Evolutionary conservation across 169 alveolate genomes (phyloP).

Genomic region (Cryptosporidium parvum): DNA sequence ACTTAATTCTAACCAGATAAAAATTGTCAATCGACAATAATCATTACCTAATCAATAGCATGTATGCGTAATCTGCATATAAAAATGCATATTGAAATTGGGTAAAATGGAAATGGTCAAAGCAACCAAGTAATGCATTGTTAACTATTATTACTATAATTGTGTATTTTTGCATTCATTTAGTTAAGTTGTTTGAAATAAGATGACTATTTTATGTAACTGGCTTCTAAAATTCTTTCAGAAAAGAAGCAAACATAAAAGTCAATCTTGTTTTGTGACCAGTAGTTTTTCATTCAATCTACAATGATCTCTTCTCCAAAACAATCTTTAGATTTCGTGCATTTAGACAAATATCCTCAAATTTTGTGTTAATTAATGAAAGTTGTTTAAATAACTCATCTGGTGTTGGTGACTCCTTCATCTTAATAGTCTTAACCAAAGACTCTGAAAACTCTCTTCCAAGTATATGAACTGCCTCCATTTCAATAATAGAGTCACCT

Average conservation of each 20-base stretch:
- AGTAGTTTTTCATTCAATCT: not conserved
- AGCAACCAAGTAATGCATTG: not conserved
- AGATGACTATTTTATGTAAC: too few relatives aligned
- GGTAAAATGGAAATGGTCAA: not conserved
- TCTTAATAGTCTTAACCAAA: slow-evolving; percentile 93
- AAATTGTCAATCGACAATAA: too few relatives aligned
- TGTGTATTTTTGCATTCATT: too few relatives aligned
- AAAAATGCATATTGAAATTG: not conserved
- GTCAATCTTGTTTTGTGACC: not conserved
- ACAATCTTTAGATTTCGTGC: slow-evolving; percentile 91
- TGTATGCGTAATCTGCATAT: not conserved
- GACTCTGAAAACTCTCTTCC: slow-evolving; percentile 91
- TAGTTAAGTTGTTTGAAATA: not conserved
- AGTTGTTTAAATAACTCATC: slow-evolving; percentile 93
- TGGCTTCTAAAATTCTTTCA: not conserved
- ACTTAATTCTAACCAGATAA: not conserved
- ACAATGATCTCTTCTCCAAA: slow-evolving; percentile 84
- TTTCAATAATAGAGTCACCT: slow-evolving; percentile 94
- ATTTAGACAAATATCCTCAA: slow-evolving; percentile 89
- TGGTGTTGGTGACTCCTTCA: slow-evolving; percentile 92
- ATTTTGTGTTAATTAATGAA: slow-evolving; percentile 88
- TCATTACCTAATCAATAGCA: not conserved
- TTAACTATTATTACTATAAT: not conserved
- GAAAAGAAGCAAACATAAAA: not conserved
- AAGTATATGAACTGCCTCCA: slow-evolving; percentile 94